A percentile compares a stretch with the other conserved stretches of the same genome.
Evolutionary conservation across 2,329 filamentous ascomycete genomes (phyloP).

Genomic region (Lachnum nothofagi): DNA sequence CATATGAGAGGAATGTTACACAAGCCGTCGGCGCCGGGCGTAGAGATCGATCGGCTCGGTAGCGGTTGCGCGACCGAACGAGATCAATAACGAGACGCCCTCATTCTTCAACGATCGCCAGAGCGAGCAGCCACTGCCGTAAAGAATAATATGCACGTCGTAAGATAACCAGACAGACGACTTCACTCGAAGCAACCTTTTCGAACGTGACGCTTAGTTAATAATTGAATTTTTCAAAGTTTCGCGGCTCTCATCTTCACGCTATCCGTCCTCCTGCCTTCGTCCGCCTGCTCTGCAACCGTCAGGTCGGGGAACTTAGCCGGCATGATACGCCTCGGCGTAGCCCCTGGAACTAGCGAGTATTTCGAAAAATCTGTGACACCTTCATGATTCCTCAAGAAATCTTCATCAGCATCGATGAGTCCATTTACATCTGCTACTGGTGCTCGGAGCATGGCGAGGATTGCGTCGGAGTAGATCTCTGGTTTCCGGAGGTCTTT

Average conservation of each 20-base stretch:
- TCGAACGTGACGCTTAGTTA: neutral
- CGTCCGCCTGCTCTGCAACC: constrained; percentile 75
- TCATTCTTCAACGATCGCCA: too few relatives aligned
- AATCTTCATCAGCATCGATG: constrained; percentile 75
- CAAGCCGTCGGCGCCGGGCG: too few relatives aligned
- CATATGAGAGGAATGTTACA: too few relatives aligned
- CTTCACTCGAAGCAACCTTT: neutral
- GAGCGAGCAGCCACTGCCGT: too few relatives aligned
- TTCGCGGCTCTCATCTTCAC: constrained; percentile 30
- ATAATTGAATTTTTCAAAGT: constrained; percentile 8
- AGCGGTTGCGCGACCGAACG: too few relatives aligned
- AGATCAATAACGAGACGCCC: too few relatives aligned
- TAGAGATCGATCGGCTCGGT: too few relatives aligned
- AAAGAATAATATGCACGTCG: too few relatives aligned
- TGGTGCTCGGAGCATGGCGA: constrained; percentile 63
- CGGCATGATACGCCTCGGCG: constrained; percentile 75
- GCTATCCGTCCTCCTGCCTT: constrained; percentile 69
- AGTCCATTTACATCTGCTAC: constrained; percentile 61
- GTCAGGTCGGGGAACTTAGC: constrained; percentile 57
- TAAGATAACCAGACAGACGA: too few relatives aligned
- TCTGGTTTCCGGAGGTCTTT: constrained; percentile 62
- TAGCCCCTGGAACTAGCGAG: constrained; percentile 57
- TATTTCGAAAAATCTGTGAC: constrained; percentile 70
- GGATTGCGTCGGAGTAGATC: constrained; percentile 75
- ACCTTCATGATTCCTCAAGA: constrained; percentile 58